Conservation (phyloP, 2,329 filamentous ascomycete genomes). For the Purpureocillium takamizusanense region DNA sequence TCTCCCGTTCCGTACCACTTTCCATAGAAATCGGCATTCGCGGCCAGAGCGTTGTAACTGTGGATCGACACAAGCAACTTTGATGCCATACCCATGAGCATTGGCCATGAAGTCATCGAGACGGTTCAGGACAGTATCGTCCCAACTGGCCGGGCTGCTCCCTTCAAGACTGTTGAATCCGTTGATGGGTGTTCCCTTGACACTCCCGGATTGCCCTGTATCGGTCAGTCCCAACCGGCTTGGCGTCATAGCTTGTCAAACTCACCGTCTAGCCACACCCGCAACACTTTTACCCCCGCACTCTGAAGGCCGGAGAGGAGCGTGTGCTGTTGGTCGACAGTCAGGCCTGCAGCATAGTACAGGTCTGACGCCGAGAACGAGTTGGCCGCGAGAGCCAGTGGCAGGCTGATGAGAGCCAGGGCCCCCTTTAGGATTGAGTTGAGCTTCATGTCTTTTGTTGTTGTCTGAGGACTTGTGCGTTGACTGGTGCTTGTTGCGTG, state of each 20-base stretch:
- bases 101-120: conserved; percentile 8
- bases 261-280: conserved; percentile 6
- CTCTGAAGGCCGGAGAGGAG: conserved; percentile 11
- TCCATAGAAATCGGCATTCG: conserved; percentile 6
- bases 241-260: not conserved
- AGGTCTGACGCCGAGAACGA: conserved; percentile 15
- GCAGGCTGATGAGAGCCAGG: no score
- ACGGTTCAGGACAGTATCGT: conserved; percentile 8
- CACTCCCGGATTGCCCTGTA: conserved; percentile 1
- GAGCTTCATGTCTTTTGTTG: no score
- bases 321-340: conserved; percentile 7
- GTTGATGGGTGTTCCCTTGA: conserved; percentile 4
- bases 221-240: not conserved
- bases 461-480: no score
- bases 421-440: no score
- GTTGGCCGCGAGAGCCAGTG: conserved; percentile 26
- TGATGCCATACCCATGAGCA: conserved; percentile 7
- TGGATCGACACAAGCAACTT: conserved; percentile 9
- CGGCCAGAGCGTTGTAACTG: conserved; percentile 7
- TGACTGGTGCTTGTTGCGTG: no score
- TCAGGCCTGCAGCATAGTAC: conserved; percentile 16
- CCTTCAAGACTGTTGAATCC: conserved; percentile 1
- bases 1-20: conserved; percentile 8
- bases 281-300: conserved; percentile 6
- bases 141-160: conserved; percentile 7